phyloP scores from a whole-genome alignment of 495 filamentous ascomycete genomes.

The Aspergillus leporis region DNA sequence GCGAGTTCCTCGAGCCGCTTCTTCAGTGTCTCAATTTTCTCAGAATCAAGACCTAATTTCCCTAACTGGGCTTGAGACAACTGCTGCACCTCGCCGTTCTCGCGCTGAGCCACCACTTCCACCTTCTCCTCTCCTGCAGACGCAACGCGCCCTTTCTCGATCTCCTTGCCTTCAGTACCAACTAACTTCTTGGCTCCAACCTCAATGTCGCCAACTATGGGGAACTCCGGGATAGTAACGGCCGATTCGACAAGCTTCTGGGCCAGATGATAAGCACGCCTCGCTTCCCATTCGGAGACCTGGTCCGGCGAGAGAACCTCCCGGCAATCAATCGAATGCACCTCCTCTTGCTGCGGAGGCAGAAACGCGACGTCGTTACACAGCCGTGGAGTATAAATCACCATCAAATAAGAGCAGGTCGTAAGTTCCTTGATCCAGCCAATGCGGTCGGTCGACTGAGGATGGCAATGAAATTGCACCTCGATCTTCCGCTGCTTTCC shows the following conservation, averaged over 20 bases:
- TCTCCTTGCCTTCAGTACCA: conserved; percentile 53
- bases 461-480: conserved; percentile 90
- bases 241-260: conserved; percentile 38
- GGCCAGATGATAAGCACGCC: conserved; percentile 44
- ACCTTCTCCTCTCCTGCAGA: conserved; percentile 42
- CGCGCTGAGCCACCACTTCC: conserved; percentile 55
- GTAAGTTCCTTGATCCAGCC: conserved; percentile 93
- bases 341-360: conserved; percentile 77
- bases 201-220: conserved; percentile 58
- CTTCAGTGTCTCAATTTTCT: conserved; percentile 63
- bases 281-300: conserved; percentile 56
- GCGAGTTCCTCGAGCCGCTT: conserved; percentile 50
- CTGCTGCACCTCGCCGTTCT: conserved; percentile 55
- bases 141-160: conserved; percentile 53
- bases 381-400: conserved; percentile 88
- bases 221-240: conserved; percentile 28
- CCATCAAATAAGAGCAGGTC: conserved; percentile 93
- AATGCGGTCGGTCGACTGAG: conserved; percentile 78
- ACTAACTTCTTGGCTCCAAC: conserved; percentile 60
- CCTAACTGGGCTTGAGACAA: conserved; percentile 63
- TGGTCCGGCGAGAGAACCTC: conserved; percentile 64
- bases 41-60: conserved; percentile 67
- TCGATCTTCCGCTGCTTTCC: conserved; percentile 83
- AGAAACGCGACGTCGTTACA: conserved; percentile 92
- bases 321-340: conserved; percentile 76